phyloP scores from a whole-genome alignment of 257 asterid genomes.

The Misopates orontium region DNA sequence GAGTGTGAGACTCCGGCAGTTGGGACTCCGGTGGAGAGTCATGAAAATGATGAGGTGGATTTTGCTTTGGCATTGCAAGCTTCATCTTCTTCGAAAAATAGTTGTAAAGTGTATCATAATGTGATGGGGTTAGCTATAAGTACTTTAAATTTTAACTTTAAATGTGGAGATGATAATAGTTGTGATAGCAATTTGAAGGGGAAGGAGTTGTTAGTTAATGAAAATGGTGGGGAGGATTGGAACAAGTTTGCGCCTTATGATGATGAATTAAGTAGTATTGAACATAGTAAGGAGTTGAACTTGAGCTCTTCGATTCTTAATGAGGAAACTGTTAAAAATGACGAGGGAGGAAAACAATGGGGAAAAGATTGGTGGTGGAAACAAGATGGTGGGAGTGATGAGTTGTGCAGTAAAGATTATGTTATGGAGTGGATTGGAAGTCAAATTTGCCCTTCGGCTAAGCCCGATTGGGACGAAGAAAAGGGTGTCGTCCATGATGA shows the following conservation, averaged over 20 bases:
- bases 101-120: constrained; percentile 47
- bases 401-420: constrained; percentile 83
- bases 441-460: constrained; percentile 58
- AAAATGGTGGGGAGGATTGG: constrained; percentile 48
- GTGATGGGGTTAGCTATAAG: constrained; percentile 44
- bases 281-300: constrained; percentile 55
- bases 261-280: constrained; percentile 52
- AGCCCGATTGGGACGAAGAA: constrained; percentile 70
- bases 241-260: constrained; percentile 47
- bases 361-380: constrained; percentile 99
- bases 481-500: constrained; percentile 45
- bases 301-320: constrained; percentile 30
- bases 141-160: constrained; percentile 41
- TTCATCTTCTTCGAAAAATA: constrained; percentile 60
- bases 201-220: constrained; percentile 47
- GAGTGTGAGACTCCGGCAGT: constrained; percentile 55
- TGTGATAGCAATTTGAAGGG: constrained; percentile 48
- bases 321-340: constrained; percentile 27
- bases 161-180: constrained; percentile 39
- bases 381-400: constrained; percentile 96
- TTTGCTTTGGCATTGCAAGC: constrained; percentile 94
- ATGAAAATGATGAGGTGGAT: constrained; percentile 80
- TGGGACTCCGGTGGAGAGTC: constrained; percentile 62
- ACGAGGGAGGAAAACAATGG: constrained; percentile 59
- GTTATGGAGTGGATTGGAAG: constrained; percentile 98